Conservation (phyloP, 257 asterid genomes). For the Cordia subcordata region DNA sequence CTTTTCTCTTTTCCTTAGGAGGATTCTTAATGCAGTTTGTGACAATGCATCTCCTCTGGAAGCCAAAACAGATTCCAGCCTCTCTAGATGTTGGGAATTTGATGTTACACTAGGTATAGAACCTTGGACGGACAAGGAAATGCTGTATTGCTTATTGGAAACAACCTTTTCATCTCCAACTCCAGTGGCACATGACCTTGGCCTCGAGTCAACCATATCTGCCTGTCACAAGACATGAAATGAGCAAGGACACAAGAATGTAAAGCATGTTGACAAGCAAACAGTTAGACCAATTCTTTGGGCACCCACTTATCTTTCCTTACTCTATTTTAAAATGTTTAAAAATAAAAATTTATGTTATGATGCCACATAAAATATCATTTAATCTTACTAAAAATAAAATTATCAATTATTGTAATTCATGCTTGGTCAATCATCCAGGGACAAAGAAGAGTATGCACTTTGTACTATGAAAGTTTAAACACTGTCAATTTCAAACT, state of each 20-base stretch:
- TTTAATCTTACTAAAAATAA: too few species aligned
- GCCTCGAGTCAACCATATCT: slow-evolving; percentile 3
- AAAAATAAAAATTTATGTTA: too few species aligned
- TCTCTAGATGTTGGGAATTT: slow-evolving; percentile 9
- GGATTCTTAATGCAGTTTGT: slow-evolving; percentile 1
- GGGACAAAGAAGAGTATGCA: too few species aligned
- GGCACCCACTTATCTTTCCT: too few species aligned
- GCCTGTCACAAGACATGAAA: slow-evolving; percentile 13
- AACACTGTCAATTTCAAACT: too few species aligned
- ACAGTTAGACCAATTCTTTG: not conserved
- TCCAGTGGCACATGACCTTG: slow-evolving; percentile 3
- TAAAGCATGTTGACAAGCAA: not conserved
- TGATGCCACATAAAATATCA: too few species aligned
- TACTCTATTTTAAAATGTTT: too few species aligned
- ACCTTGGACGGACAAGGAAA: slow-evolving; percentile 1
- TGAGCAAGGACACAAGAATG: not conserved
- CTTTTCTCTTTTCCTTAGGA: slow-evolving; percentile 6
- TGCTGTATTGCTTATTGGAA: not conserved
- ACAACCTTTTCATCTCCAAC: slow-evolving; percentile 11
- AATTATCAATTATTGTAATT: too few species aligned
- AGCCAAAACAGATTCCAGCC: not conserved
- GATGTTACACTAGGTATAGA: not conserved
- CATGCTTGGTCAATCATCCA: too few species aligned
- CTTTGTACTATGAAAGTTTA: too few species aligned
- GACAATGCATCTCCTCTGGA: slow-evolving; percentile 3